Conservation (phyloP, 139 green algal genomes). For the Astrephomene gubernaculifera region DNA sequence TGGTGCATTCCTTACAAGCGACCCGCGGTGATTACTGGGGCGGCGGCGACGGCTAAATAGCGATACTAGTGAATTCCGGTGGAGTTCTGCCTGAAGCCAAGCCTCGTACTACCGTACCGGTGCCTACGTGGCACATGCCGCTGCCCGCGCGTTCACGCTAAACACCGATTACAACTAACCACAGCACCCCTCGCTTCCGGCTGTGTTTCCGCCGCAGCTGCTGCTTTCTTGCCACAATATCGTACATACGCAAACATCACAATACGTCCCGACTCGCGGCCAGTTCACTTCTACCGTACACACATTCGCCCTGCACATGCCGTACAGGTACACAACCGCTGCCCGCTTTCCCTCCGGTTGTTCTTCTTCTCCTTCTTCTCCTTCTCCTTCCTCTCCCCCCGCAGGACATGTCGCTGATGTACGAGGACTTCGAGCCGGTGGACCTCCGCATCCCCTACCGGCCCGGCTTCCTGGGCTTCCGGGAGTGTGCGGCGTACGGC, state of each 20-base stretch:
- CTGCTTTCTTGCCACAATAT: no score
- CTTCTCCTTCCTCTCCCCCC: not conserved
- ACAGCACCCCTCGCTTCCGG: no score
- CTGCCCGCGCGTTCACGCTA: no score
- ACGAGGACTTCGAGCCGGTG: slow-evolving; percentile 61
- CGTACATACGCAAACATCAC: no score
- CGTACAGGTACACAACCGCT: not conserved
- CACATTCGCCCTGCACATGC: not conserved
- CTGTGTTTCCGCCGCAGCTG: no score
- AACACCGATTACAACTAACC: no score
- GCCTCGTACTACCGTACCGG: no score
- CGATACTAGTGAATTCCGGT: not conserved
- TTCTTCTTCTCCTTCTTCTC: not conserved
- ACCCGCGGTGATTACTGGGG: not conserved
- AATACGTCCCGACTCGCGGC: no score
- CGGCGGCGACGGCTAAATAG: not conserved
- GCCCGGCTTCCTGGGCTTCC: slow-evolving; percentile 56
- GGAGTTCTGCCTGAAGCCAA: no score
- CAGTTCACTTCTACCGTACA: not conserved
- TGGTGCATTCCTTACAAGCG: not conserved
- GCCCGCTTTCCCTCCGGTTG: not conserved
- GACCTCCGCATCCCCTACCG: slow-evolving; percentile 52
- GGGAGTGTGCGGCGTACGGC: slow-evolving; percentile 42
- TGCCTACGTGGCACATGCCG: no score
- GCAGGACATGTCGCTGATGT: slow-evolving; percentile 62